Conservation (phyloP, 2,329 filamentous ascomycete genomes). For the Paecilomyces dactylethromorphus region DNA sequence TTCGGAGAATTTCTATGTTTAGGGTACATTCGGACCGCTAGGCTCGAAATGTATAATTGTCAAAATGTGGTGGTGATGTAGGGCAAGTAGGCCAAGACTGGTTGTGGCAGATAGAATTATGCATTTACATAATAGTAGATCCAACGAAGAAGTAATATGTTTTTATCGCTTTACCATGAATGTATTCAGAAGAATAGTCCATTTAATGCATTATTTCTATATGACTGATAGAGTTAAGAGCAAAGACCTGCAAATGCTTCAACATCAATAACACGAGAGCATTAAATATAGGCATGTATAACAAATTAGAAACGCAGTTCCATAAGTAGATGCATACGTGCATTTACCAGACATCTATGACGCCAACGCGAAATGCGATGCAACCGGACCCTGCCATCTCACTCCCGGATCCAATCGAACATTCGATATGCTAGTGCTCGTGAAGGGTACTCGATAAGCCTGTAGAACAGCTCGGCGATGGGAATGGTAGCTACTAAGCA, state of each 20-base stretch:
- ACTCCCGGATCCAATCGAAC: not conserved
- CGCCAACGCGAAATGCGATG: not conserved
- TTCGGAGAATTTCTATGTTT: no score
- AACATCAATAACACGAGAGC: not conserved
- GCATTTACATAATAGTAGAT: no score
- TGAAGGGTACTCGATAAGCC: not conserved
- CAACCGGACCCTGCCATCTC: not conserved
- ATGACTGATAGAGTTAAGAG: not conserved
- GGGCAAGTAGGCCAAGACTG: no score
- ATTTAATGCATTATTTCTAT: not conserved
- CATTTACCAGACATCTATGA: not conserved
- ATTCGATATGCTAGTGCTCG: not conserved
- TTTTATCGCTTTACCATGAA: no score
- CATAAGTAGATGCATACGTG: not conserved
- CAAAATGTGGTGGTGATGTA: no score
- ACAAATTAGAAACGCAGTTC: not conserved
- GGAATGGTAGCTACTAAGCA: not conserved
- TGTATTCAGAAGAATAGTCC: no score
- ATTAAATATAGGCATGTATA: not conserved
- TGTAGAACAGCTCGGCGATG: not conserved
- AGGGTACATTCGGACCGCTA: no score
- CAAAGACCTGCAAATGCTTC: not conserved
- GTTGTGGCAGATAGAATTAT: no score
- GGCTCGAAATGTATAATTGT: no score
- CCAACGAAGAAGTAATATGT: not conserved